phyloP scores from a whole-genome alignment of 2,329 filamentous ascomycete genomes.

The Ophiocordyceps polyrhachis-furcata region DNA sequence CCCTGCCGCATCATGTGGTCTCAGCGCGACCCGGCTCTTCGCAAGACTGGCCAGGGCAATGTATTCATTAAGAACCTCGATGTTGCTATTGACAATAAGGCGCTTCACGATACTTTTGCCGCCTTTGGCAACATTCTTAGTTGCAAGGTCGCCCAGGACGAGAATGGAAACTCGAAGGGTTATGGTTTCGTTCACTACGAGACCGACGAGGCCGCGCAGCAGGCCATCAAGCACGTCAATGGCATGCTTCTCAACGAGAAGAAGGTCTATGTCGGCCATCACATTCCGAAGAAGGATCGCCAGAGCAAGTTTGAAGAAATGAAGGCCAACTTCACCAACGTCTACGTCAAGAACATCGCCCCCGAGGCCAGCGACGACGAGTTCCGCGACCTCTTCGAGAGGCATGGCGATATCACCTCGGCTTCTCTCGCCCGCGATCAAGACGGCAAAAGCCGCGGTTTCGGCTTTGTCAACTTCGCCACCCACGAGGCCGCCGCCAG shows the following conservation, averaged over 20 bases:
- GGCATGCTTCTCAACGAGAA: constrained; percentile 99
- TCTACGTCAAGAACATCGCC: constrained; percentile 98
- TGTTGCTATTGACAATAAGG: constrained; percentile 98
- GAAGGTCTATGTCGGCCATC: constrained; percentile 98
- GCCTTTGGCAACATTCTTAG: constrained; percentile 98
- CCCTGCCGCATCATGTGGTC: constrained; percentile 99
- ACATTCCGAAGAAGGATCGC: constrained; percentile 99
- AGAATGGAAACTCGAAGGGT: constrained; percentile 90
- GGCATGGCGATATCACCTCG: constrained; percentile 85
- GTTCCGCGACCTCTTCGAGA: constrained; percentile 84
- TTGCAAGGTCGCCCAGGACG: constrained; percentile 98
- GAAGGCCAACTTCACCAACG: constrained; percentile 99
- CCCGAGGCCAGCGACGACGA: constrained; percentile 75
- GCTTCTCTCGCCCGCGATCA: constrained; percentile 78
- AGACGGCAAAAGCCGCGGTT: constrained; percentile 87
- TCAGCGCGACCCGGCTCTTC: constrained; percentile 93
- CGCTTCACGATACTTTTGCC: constrained; percentile 96
- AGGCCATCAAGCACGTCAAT: constrained; percentile 98
- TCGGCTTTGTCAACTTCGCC: constrained; percentile 91
- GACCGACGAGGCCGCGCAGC: constrained; percentile 89
- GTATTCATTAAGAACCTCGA: constrained; percentile 99
- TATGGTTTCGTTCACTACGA: constrained; percentile 99
- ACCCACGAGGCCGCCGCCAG: constrained; percentile 71
- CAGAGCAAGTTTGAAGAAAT: constrained; percentile 99
- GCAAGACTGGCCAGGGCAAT: constrained; percentile 98